Conservation (phyloP, 1,139 yeast species). For the Sugiyamaella pinicola region DNA sequence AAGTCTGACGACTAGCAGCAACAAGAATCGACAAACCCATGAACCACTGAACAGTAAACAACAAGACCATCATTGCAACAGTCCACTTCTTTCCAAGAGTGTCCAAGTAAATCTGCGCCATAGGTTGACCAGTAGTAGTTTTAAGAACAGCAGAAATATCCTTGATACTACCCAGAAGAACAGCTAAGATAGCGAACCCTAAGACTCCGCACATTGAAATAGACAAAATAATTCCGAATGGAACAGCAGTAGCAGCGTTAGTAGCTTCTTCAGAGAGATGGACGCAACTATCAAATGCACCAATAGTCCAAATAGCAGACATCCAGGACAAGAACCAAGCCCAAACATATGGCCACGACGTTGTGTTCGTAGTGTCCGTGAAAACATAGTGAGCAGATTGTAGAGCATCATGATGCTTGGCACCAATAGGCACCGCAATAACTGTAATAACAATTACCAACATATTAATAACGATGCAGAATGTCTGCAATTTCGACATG, state of each 20-base stretch:
- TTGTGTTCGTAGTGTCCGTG: slow-evolving; percentile 55
- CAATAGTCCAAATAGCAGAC: slow-evolving; percentile 53
- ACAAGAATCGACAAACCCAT: slow-evolving; percentile 72
- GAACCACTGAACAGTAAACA: slow-evolving; percentile 45
- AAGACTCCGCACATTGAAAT: slow-evolving; percentile 61
- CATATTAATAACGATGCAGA: slow-evolving; percentile 59
- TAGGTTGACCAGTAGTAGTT: slow-evolving; percentile 38
- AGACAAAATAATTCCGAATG: slow-evolving; percentile 61
- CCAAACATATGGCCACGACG: slow-evolving; percentile 71
- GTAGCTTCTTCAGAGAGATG: slow-evolving; percentile 72
- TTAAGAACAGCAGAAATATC: slow-evolving; percentile 49
- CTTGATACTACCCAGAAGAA: slow-evolving; percentile 57
- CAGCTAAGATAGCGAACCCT: slow-evolving; percentile 61
- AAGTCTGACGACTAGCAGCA: slow-evolving; percentile 84
- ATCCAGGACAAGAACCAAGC: slow-evolving; percentile 60
- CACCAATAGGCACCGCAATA: slow-evolving; percentile 63
- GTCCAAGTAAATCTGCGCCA: slow-evolving; percentile 66
- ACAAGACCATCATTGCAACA: slow-evolving; percentile 38
- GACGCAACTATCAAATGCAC: slow-evolving; percentile 68
- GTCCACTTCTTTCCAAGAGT: slow-evolving; percentile 73
- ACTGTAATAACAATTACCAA: slow-evolving; percentile 58
- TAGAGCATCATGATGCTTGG: slow-evolving; percentile 24
- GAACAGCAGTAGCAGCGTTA: slow-evolving; percentile 67
- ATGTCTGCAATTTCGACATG: slow-evolving; percentile 60
- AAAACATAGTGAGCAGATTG: slow-evolving; percentile 51